Percentiles rank a stretch among this genome's conserved stretches.
Conservation (phyloP, 169 alveolate genomes). For the Cyclospora cayetanensis region DNA sequence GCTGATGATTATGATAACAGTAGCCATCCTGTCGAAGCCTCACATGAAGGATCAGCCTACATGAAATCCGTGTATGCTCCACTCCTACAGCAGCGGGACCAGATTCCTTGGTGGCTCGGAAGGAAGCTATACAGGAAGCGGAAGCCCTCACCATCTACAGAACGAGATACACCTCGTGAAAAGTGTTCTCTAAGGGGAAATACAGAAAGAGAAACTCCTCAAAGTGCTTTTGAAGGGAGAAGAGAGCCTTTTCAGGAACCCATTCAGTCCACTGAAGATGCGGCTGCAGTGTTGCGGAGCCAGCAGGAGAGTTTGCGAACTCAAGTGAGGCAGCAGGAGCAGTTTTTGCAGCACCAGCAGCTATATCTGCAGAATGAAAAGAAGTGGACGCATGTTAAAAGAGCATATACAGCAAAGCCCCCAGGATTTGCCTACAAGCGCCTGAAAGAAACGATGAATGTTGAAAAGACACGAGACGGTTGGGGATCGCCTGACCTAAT, state of each 20-base stretch:
- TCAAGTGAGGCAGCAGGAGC: constrained; percentile 1
- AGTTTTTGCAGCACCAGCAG: constrained; percentile 6
- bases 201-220: neutral
- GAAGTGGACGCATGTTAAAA: neutral
- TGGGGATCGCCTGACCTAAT: neutral
- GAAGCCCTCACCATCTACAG: neutral
- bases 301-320: constrained; percentile 17
- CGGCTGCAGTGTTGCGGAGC: neutral
- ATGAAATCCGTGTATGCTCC: too few species aligned
- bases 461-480: neutral
- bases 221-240: neutral
- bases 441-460: neutral
- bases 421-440: neutral
- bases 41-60: too few species aligned
- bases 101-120: neutral
- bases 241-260: neutral
- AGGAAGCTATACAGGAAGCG: neutral
- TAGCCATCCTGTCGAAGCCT: too few species aligned
- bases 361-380: neutral
- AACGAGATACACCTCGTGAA: neutral
- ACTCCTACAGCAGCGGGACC: constrained; percentile 19
- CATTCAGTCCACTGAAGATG: neutral
- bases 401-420: neutral
- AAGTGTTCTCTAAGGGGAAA: neutral
- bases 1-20: neutral